Evolutionary conservation across 2,329 filamentous ascomycete species (phyloP).

Genomic region (Colletotrichum ledebouriae): DNA sequence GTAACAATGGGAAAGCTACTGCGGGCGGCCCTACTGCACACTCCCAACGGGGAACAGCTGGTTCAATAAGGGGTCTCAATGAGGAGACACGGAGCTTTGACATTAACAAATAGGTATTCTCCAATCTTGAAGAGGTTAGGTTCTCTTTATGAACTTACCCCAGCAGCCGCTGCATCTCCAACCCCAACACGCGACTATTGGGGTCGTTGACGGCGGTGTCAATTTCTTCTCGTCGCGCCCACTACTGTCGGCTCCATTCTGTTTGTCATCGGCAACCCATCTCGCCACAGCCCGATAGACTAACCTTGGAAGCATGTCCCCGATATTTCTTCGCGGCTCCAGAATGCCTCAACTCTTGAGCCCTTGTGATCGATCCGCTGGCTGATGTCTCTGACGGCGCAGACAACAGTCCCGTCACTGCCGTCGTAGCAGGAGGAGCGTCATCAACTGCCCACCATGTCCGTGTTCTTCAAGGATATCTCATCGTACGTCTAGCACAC

Average conservation of each 20-base stretch:
- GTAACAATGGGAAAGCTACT: too few relatives aligned
- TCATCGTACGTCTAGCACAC: slow-evolving; percentile 47
- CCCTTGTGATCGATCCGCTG: slow-evolving; percentile 17
- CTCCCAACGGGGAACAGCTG: too few relatives aligned
- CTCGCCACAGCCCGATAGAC: slow-evolving; percentile 6
- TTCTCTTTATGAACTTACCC: not conserved
- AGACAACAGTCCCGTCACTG: not conserved
- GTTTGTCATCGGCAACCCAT: slow-evolving; percentile 35
- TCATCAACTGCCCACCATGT: slow-evolving; percentile 47
- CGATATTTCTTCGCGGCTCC: slow-evolving; percentile 15
- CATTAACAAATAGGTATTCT: too few relatives aligned
- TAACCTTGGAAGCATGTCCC: not conserved
- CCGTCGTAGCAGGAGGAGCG: not conserved
- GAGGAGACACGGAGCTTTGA: too few relatives aligned
- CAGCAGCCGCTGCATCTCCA: slow-evolving; percentile 18
- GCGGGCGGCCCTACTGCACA: too few relatives aligned
- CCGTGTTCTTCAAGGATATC: slow-evolving; percentile 56
- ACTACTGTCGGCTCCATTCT: slow-evolving; percentile 28
- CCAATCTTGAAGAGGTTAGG: too few relatives aligned
- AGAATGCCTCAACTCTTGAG: slow-evolving; percentile 6
- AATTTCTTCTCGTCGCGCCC: slow-evolving; percentile 2
- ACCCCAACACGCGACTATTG: slow-evolving; percentile 14
- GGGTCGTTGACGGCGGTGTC: slow-evolving; percentile 18
- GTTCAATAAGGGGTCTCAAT: too few relatives aligned
- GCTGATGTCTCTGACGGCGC: not conserved